Base-by-base conservation (phyloP, 768 basidiomycete species). In the Boletellus sp. region DNA sequence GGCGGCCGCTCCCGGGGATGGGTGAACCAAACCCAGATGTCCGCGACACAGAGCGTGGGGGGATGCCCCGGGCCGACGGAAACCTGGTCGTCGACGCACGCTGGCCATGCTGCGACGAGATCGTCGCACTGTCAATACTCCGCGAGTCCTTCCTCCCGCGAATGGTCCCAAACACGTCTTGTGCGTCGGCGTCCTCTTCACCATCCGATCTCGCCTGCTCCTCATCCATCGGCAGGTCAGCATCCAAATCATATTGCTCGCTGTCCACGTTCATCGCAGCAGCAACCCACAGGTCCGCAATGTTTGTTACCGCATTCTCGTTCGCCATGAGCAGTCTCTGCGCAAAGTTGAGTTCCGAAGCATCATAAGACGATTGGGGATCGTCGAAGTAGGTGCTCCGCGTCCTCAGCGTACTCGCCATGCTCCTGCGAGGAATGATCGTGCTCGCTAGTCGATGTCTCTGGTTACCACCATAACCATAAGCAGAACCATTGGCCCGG, bases 231-330 rank as follows among this genome's bases (percentile, higher is more conserved):
- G 41, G 49, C 36, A 58, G 42, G 10, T 48, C 53, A 48, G 67
- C 59, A 10, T 75, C 77, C 16, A 70, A 68, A 52, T 75, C 73
- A 52, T 87, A 88, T 3, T 84, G 84, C 49, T 93, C 92, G 58
- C 89, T 87, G 62, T 95, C 94, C 26, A 86, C 91, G 52, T 95
- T 96, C 72, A 95, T 91, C 6, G 95, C 96, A 17, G 94, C 89
- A 5, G 93, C 92, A 45, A 98, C 91, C 96, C 96, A 99, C 19
- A 99, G 74, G 69, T 97, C 95, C 20, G 93, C 90, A 61, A 99
- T 90, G 57, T 87, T 92, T 49, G 91, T 94, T 5, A 94, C 93
- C 12, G 91, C 87, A 58, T 92, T 89, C 69, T 96, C 94, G 68
- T 96, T 96, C 17, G 95, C 95, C 74, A 94, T 83, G 38, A 95